These are phyloP conservation scores for Penicillium canariense DNA, from an alignment of 495 filamentous ascomycete species.

Conservation along the genomic window DNA sequence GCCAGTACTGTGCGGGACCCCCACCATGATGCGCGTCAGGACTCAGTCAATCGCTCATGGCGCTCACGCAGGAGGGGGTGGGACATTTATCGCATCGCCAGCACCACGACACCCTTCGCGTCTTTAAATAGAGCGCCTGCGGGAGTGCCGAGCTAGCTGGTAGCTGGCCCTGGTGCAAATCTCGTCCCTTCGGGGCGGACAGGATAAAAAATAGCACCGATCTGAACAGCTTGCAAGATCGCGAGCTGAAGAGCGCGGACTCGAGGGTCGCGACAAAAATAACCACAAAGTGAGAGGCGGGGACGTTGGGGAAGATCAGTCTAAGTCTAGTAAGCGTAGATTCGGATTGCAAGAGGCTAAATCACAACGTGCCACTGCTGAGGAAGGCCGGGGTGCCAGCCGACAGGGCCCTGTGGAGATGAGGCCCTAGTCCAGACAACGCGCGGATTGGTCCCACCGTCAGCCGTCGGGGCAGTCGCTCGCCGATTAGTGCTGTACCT, in stretches of 20 bases:
- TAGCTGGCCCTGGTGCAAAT: background rate
- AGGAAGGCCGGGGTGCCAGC: background rate
- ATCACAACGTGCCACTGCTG: background rate
- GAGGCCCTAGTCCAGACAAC: conserved; percentile 3
- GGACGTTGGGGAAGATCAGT: background rate
- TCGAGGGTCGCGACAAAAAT: background rate
- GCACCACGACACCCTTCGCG: background rate
- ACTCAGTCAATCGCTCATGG: conserved; percentile 13
- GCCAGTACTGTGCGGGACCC: conserved; percentile 40
- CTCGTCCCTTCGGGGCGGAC: background rate
- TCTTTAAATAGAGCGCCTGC: background rate
- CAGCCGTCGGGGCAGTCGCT: too few relatives aligned
- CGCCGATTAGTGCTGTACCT: too few relatives aligned
- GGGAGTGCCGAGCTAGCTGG: background rate
- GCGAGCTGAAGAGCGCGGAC: background rate
- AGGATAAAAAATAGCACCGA: background rate
- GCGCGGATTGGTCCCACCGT: background rate
- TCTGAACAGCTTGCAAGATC: background rate
- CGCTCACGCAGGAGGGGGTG: conserved; percentile 3
- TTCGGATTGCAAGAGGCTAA: background rate
- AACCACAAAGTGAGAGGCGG: background rate
- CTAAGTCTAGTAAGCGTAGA: background rate
- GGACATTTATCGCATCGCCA: background rate
- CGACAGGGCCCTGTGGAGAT: conserved; percentile 5
- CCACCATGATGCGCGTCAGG: conserved; percentile 29